Evolutionary conservation across 495 filamentous ascomycete species (phyloP).

Genomic region (Podospora tetraspora): DNA sequence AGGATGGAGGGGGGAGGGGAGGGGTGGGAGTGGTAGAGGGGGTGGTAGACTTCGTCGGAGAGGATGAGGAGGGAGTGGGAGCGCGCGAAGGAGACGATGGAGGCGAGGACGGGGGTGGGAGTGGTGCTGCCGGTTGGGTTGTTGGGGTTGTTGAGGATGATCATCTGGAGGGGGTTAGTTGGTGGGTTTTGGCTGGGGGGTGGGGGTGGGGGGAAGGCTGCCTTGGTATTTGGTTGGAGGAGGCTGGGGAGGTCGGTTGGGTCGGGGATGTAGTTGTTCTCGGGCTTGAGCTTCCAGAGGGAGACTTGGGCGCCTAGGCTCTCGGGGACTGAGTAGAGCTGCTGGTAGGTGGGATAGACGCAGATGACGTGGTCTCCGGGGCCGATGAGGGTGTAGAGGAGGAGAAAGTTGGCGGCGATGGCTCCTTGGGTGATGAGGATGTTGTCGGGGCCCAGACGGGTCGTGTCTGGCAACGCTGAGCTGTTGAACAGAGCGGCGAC

Average conservation of each 20-base stretch:
- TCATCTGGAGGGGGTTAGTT: conserved; percentile 18
- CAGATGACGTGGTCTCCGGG: conserved; percentile 86
- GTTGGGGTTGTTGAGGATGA: conserved; percentile 71
- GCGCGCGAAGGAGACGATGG: conserved; percentile 60
- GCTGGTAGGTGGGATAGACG: conserved; percentile 86
- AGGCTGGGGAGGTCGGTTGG: conserved; percentile 60
- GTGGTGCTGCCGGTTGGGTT: conserved; percentile 80
- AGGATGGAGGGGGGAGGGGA: conserved; percentile 44
- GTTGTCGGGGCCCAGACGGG: conserved; percentile 44
- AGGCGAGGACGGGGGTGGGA: conserved; percentile 51
- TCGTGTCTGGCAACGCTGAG: conserved; percentile 11
- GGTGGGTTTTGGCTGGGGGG: background rate
- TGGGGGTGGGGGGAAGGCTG: conserved; percentile 2
- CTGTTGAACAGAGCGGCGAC: conserved; percentile 25
- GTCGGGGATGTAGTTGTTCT: conserved; percentile 63
- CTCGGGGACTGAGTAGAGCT: conserved; percentile 71
- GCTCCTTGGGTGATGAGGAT: conserved; percentile 76
- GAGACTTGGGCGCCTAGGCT: conserved; percentile 77
- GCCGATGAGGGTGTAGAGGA: conserved; percentile 68
- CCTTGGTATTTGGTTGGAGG: conserved; percentile 70
- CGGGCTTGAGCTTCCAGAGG: conserved; percentile 66
- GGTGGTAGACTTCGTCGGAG: conserved; percentile 82
- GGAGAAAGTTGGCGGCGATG: conserved; percentile 76
- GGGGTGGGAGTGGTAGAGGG: conserved; percentile 66
- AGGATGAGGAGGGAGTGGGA: conserved; percentile 60